Evolutionary conservation across 768 basidiomycete genomes (phyloP), one percentile per base, ranked within the genome.

Genomic region (Lactarius hengduanensis): DNA sequence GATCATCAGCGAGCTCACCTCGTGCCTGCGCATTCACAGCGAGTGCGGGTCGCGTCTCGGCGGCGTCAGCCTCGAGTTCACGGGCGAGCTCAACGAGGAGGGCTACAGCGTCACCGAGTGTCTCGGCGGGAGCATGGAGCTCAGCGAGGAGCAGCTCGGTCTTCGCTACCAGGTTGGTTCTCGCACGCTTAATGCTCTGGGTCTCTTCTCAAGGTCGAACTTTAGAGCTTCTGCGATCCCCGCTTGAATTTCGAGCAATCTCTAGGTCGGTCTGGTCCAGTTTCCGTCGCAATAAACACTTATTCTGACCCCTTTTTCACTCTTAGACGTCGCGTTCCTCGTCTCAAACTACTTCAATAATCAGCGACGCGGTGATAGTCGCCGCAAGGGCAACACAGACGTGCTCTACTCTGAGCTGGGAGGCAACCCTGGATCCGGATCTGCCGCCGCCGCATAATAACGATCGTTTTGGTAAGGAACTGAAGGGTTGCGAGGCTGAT

Each of bases 121-220:
- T 73, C 80, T 96, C 11, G 97, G 97, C 5, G 97, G 96, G 1
- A 96, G 93, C 70, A 98, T 98, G 96, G 90, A 92, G 73, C 79
- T 98, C 43, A 84, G 82, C 56, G 96, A 98, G 75, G 91, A 95
- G 69, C 83, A 97, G 75, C 82, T 99, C 18, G 89, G 86, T n/a
- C 78, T 96, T 75, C 82, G 96, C 70, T 99, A 98, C 75, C 90
- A 96, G 79, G 88, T 91, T 15, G 20, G 81, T 62, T 57, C 64
- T 28, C 7, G 45, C 30, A 28, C 28, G 6, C 8, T 32, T 11
- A 7, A 13, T n/a, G 11, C 59, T 15, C 34, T 15, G 11, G 28
- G 7, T 7, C n/a, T 61, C 15, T 22, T 6, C 32, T 28, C 32
- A n/a, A 38, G 20, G 1, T 3, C 36, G 0, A 26, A 16, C 22